Conservation (phyloP, 495 filamentous ascomycete genomes). For the Rusavskia elegans region DNA sequence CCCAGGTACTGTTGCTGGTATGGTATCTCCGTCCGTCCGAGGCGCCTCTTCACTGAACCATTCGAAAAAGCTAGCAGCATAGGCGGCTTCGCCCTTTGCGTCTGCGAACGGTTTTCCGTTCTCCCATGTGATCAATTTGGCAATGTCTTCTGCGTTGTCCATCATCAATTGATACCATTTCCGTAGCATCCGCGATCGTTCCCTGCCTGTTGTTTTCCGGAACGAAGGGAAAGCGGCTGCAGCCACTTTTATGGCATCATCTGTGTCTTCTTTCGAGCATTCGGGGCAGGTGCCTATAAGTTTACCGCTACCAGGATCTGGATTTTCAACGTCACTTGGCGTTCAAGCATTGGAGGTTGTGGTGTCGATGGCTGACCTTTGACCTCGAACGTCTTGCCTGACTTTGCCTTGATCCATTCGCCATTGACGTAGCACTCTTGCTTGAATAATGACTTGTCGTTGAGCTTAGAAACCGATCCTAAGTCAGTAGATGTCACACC, state of each 20-base stretch:
- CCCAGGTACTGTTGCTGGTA: constrained; percentile 48
- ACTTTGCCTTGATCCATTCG: constrained; percentile 61
- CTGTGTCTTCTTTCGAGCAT: constrained; percentile 56
- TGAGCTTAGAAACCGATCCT: constrained; percentile 35
- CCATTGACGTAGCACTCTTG: constrained; percentile 68
- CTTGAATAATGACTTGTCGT: constrained; percentile 69
- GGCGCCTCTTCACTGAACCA: constrained; percentile 70
- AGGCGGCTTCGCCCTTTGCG: constrained; percentile 54
- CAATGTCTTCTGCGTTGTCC: constrained; percentile 76
- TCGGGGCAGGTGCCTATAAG: constrained; percentile 74
- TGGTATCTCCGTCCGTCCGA: constrained; percentile 55
- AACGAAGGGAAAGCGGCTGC: constrained; percentile 60
- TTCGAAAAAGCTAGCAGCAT: constrained; percentile 60
- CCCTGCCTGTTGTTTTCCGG: constrained; percentile 57
- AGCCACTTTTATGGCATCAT: constrained; percentile 63
- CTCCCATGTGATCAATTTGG: constrained; percentile 75
- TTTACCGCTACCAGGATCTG: constrained; percentile 68
- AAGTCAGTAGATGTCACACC: no score
- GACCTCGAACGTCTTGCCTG: constrained; percentile 68
- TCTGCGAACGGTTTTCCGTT: constrained; percentile 62
- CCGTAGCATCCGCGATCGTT: constrained; percentile 67
- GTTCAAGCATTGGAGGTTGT: background rate
- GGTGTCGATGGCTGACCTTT: constrained; percentile 30
- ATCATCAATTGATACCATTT: constrained; percentile 85
- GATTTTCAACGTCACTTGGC: constrained; percentile 1